These are phyloP conservation scores for Medicago ruthenica DNA, from an alignment of 306 rosid species.

Conservation along the genomic window DNA sequence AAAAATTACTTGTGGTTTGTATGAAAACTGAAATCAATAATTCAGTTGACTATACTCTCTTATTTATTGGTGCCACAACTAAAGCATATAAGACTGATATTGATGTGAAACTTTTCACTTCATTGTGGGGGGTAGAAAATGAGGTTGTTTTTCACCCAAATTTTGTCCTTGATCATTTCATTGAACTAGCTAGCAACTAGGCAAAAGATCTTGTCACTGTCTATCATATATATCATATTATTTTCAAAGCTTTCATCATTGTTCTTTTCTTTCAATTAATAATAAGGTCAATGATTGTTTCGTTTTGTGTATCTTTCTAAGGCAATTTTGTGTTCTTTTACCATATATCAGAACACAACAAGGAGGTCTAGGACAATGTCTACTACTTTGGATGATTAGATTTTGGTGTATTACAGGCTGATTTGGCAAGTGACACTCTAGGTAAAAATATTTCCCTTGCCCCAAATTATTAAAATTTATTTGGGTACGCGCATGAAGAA, in stretches of 20 bases:
- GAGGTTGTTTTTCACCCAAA: slow-evolving; percentile 39
- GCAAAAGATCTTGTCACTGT: slow-evolving; percentile 55
- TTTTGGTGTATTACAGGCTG: no score
- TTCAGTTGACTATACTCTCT: slow-evolving; percentile 39
- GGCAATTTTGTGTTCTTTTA: slow-evolving; percentile 30
- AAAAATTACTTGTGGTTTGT: slow-evolving; percentile 29
- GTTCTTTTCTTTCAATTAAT: slow-evolving; percentile 43
- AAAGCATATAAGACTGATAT: slow-evolving; percentile 38
- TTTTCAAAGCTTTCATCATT: slow-evolving; percentile 52
- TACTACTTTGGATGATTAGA: no score
- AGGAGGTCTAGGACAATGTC: neutral
- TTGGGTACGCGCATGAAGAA: no score
- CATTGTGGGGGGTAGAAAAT: slow-evolving; percentile 43
- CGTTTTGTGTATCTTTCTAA: slow-evolving; percentile 31
- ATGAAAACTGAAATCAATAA: slow-evolving; percentile 9
- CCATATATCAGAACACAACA: neutral
- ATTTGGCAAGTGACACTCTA: no score
- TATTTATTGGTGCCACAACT: slow-evolving; percentile 33
- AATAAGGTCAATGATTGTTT: slow-evolving; percentile 42
- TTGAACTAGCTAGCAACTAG: slow-evolving; percentile 39
- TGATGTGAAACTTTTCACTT: slow-evolving; percentile 78
- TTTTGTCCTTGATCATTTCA: slow-evolving; percentile 30
- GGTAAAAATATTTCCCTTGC: no score
- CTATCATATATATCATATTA: slow-evolving; percentile 44
- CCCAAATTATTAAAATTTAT: no score